These are phyloP conservation scores for Lactarius hengduanensis DNA, from an alignment of 768 basidiomycete genomes.

Conservation along the genomic window DNA sequence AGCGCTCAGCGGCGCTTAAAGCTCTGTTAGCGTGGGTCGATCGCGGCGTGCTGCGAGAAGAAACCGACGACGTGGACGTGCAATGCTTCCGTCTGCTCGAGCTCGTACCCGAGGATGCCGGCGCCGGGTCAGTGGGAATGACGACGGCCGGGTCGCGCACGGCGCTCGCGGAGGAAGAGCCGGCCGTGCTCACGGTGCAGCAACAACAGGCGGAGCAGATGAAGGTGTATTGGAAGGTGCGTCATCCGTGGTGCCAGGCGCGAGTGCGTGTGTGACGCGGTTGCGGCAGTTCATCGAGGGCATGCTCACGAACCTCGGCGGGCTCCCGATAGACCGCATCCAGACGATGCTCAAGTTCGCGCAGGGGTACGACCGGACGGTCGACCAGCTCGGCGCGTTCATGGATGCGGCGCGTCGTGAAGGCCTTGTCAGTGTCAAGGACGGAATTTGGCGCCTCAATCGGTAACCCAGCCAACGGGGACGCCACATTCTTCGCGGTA, in stretches of 20 bases:
- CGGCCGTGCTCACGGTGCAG: slow-evolving; percentile 54
- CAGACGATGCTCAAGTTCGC: slow-evolving; percentile 86
- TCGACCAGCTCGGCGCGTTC: slow-evolving; percentile 75
- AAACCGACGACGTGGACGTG: slow-evolving; percentile 41
- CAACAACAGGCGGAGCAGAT: slow-evolving; percentile 85
- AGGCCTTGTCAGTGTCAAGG: slow-evolving; percentile 65
- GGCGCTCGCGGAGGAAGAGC: slow-evolving; percentile 43
- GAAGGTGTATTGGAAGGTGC: slow-evolving; percentile 84
- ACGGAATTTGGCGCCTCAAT: slow-evolving; percentile 66
- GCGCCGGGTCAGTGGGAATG: slow-evolving; percentile 5
- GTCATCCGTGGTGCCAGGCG: slow-evolving; percentile 25
- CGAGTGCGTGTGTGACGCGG: not conserved
- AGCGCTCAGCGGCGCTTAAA: slow-evolving; percentile 62
- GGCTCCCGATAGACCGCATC: slow-evolving; percentile 76
- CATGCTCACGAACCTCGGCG: slow-evolving; percentile 85
- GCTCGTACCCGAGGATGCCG: slow-evolving; percentile 46
- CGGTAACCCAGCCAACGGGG: slow-evolving; percentile 21
- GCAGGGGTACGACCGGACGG: slow-evolving; percentile 74
- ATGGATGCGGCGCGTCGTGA: slow-evolving; percentile 81
- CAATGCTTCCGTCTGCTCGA: slow-evolving; percentile 62
- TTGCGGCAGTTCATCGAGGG: slow-evolving; percentile 72
- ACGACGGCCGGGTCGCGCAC: slow-evolving; percentile 16
- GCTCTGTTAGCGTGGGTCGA: slow-evolving; percentile 84
- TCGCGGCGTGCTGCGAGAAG: slow-evolving; percentile 75
- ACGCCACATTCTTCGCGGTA: not conserved